Evolutionary conservation across 257 asterid species (phyloP), one percentile per base, ranked within the genome.

Genomic region (Fraxinus pennsylvanica): DNA sequence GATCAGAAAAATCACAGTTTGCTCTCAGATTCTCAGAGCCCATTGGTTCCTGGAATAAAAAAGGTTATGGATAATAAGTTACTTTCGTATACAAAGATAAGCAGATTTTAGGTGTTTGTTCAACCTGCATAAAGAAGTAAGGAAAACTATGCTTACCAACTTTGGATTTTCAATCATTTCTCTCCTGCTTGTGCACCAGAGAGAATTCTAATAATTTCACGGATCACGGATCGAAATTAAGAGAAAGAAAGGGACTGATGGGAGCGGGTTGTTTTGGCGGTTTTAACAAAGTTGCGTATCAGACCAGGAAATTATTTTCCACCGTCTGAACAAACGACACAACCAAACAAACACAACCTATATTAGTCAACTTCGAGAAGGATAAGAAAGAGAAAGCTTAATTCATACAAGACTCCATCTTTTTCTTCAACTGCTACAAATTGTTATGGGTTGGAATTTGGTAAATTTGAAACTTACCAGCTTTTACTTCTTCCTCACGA

Each of bases 11-110:
- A 22, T 9, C 68, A 41, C 80, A 67, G 45, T 59, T 76, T 35
- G 84, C 36, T 52, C 70, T 75, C 80, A 47, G 66, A 73, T 80
- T 84, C 71, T 73, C 88, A n/a, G 88, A 70, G 41, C 74, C 87
- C 91, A 86, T 84, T 65, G 71, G 73, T 39, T 77, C 89, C 96
- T 83, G 89, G 33, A 59, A 52, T 68, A 13, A 52, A 17, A 71
- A 38, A 72, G 67, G 59, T 38, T 35, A 21, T 54, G 45, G n/a
- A n/a, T 2, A 59, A 21, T 59, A 39, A 39, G 45, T 59, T 8
- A 6, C 25, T 22, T 61, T 61, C 10, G 27, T 19, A 19, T n/a
- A 57, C 10, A 57, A 17, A 57, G 22, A 57, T 5, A 5, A 54
- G 9, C 35, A 25, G 9, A 29, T 43, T 43, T 43, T 43, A 43